phyloP scores from a whole-genome alignment of 305 asterid species.

The Fraxinus xanthoxyloides region DNA sequence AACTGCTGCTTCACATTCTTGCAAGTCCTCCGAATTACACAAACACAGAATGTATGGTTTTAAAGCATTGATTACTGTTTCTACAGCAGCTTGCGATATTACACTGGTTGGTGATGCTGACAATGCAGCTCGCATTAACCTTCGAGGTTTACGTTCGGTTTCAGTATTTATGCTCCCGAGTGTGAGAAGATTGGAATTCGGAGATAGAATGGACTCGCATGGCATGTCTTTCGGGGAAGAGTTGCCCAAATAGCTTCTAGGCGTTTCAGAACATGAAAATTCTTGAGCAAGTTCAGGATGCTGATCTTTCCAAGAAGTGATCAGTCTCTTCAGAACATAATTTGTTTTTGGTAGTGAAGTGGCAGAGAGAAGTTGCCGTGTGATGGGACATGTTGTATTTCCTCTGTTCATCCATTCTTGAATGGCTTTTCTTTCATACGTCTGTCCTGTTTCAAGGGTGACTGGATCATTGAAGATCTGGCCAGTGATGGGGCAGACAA shows the following conservation, averaged over 20 bases:
- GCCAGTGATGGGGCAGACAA: constrained; percentile 84
- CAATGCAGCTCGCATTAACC: constrained; percentile 49
- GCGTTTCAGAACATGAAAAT: constrained; percentile 56
- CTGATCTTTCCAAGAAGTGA: constrained; percentile 84
- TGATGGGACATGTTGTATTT: constrained; percentile 79
- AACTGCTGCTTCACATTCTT: constrained; percentile 75
- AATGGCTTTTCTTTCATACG: constrained; percentile 83
- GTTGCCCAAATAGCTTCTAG: constrained; percentile 30
- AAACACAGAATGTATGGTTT: constrained; percentile 65
- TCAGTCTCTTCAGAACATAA: constrained; percentile 75
- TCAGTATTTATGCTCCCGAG: constrained; percentile 33
- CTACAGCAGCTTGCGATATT: constrained; percentile 64
- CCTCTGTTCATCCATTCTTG: constrained; percentile 91
- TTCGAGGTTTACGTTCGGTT: constrained; percentile 46
- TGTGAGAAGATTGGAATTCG: constrained; percentile 24
- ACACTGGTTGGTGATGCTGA: constrained; percentile 63
- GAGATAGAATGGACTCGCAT: constrained; percentile 30
- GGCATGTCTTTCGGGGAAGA: constrained; percentile 33
- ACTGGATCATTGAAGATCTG: constrained; percentile 81
- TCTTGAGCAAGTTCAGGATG: constrained; percentile 78
- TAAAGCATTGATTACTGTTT: constrained; percentile 53
- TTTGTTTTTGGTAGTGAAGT: constrained; percentile 71
- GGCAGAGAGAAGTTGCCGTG: constrained; percentile 72
- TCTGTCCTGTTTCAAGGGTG: constrained; percentile 86
- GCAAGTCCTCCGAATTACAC: constrained; percentile 70